phyloP scores from a whole-genome alignment of 2,329 filamentous ascomycete genomes.

The Colletotrichum somersetense region DNA sequence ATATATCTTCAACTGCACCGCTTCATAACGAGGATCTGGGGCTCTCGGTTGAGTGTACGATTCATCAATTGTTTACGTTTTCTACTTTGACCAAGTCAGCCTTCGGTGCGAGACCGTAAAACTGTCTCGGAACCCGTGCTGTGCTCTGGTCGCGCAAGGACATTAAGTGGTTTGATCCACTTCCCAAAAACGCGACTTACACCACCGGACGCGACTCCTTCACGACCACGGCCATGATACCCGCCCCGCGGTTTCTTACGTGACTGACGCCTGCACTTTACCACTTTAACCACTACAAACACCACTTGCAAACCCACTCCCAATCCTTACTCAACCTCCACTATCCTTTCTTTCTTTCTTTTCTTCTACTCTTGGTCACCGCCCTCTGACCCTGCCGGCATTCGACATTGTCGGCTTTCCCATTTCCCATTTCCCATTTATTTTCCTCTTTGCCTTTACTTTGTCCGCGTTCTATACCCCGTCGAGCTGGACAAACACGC shows the following conservation, averaged over 20 bases:
- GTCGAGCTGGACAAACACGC: conserved; percentile 26
- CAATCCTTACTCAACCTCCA: conserved; percentile 28
- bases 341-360: conserved; percentile 28
- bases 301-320: conserved; percentile 34
- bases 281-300: conserved; percentile 40
- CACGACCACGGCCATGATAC: conserved; percentile 42
- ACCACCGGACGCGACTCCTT: conserved; percentile 40
- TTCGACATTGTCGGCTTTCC: conserved; percentile 25
- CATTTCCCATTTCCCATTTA: neutral
- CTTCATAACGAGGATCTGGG: too few species aligned
- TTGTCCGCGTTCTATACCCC: neutral
- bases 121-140: conserved; percentile 20
- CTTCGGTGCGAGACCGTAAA: conserved; percentile 1
- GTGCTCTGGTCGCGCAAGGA: conserved; percentile 29
- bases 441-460: neutral
- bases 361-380: conserved; percentile 29
- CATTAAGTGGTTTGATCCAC: conserved; percentile 41
- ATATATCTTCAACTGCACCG: conserved; percentile 4
- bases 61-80: neutral
- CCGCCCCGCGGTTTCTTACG: conserved; percentile 42
- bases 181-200: conserved; percentile 42
- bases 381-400: conserved; percentile 19
- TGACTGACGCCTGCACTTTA: conserved; percentile 42
- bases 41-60: neutral
- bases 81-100: neutral